Conservation (phyloP, 1,284 basidiomycete species). For the Papiliotrema flavescens region DNA sequence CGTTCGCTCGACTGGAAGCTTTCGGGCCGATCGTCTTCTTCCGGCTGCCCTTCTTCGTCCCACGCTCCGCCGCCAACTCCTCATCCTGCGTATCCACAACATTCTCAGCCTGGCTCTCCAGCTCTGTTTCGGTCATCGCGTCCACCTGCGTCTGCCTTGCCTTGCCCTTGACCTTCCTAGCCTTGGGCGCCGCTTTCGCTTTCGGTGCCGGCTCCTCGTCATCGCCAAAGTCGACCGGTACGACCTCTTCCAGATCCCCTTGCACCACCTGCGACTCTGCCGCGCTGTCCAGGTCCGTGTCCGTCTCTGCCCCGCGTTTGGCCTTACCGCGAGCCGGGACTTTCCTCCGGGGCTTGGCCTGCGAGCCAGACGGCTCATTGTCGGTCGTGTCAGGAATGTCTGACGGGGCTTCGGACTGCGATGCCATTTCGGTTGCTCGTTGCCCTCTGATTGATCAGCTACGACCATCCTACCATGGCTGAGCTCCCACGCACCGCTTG, state of each 20-base stretch:
- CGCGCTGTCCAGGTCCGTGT: constrained; percentile 7
- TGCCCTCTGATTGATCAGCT: not conserved
- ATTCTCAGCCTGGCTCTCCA: constrained; percentile 1
- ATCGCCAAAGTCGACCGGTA: not conserved
- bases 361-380: not conserved
- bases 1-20: not conserved
- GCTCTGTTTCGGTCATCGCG: not conserved
- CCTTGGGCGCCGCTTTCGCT: not conserved
- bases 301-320: constrained; percentile 5
- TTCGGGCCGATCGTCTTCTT: not conserved
- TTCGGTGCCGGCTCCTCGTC: not conserved
- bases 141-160: not conserved
- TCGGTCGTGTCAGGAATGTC: not conserved
- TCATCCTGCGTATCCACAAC: not conserved
- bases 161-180: not conserved
- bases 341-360: not conserved
- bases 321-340: constrained; percentile 1
- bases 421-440: not conserved
- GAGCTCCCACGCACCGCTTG: not conserved
- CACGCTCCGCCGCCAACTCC: not conserved
- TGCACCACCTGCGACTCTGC: not conserved
- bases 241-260: not conserved
- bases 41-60: not conserved
- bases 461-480: not conserved
- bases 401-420: not conserved